These are phyloP conservation scores for Candida maris DNA, from an alignment of 805 yeast genomes.

Conservation along the genomic window DNA sequence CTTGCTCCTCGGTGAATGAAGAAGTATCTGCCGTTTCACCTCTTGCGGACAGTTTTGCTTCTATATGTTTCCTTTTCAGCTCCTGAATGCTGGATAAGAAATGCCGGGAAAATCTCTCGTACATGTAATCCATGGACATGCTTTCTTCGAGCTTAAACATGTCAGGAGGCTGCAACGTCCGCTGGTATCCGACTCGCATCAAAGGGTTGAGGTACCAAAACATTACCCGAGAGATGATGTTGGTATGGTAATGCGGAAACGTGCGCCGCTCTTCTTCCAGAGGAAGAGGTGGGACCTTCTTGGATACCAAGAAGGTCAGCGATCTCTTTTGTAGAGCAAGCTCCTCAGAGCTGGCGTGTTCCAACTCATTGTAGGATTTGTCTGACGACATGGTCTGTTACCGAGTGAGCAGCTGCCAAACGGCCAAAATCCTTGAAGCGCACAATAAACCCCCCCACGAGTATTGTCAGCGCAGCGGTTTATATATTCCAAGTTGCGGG, in stretches of 20 bases:
- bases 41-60: constrained; percentile 27
- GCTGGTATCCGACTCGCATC: constrained; percentile 62
- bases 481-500: too few relatives aligned
- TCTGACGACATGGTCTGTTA: not conserved
- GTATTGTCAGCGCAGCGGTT: too few relatives aligned
- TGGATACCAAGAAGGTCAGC: constrained; percentile 48
- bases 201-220: constrained; percentile 71
- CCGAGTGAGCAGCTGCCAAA: too few relatives aligned
- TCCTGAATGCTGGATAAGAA: constrained; percentile 32
- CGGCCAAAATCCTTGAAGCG: too few relatives aligned
- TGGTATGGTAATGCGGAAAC: constrained; percentile 46
- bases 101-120: constrained; percentile 33
- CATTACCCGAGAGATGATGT: constrained; percentile 41
- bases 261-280: constrained; percentile 45
- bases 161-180: constrained; percentile 66
- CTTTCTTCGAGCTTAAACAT: constrained; percentile 44
- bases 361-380: not conserved
- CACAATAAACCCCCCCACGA: too few relatives aligned
- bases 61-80: constrained; percentile 26
- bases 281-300: constrained; percentile 49
- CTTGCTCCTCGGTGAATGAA: constrained; percentile 15
- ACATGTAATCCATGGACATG: constrained; percentile 40
- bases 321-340: constrained; percentile 40
- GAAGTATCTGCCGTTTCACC: constrained; percentile 20
- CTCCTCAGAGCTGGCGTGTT: constrained; percentile 3